These are phyloP conservation scores for Penicillium sp. DNA, from an alignment of 2,329 filamentous ascomycete genomes.

Conservation along the genomic window DNA sequence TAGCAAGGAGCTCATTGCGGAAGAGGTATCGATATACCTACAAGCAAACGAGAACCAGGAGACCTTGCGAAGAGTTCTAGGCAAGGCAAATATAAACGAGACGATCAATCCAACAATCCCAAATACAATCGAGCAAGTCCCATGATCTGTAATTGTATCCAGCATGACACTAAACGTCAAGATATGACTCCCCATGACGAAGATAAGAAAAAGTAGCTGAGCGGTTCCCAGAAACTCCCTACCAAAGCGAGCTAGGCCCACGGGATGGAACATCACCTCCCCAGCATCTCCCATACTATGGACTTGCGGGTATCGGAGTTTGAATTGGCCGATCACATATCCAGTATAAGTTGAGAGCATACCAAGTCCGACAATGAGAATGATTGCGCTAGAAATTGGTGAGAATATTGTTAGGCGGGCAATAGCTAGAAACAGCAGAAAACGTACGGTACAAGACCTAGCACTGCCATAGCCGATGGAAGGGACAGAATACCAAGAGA, in stretches of 20 bases:
- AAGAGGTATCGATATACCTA: constrained; percentile 23
- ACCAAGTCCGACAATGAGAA: constrained; percentile 54
- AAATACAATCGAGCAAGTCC: constrained; percentile 62
- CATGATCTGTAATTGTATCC: constrained; percentile 60
- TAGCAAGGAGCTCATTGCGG: background rate
- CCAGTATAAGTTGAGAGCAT: constrained; percentile 57
- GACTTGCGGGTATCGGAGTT: constrained; percentile 55
- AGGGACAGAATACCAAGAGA: constrained; percentile 57
- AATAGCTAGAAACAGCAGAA: background rate
- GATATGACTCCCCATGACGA: constrained; percentile 67
- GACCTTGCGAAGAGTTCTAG: constrained; percentile 60
- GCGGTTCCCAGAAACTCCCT: constrained; percentile 61
- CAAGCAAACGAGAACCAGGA: constrained; percentile 60
- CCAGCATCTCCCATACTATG: constrained; percentile 68
- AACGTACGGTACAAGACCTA: constrained; percentile 52
- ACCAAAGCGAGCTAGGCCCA: constrained; percentile 56
- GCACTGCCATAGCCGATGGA: constrained; percentile 50
- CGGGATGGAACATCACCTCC: constrained; percentile 57
- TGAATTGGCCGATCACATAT: constrained; percentile 59
- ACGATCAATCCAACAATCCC: constrained; percentile 56
- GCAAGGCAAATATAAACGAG: constrained; percentile 58
- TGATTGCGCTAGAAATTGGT: constrained; percentile 42
- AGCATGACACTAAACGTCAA: constrained; percentile 67
- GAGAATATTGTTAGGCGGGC: background rate
- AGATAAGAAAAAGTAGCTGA: constrained; percentile 62